These are phyloP conservation scores for Tylopilus cervinicoccineus DNA, from an alignment of 768 basidiomycete genomes.

Conservation along the genomic window DNA sequence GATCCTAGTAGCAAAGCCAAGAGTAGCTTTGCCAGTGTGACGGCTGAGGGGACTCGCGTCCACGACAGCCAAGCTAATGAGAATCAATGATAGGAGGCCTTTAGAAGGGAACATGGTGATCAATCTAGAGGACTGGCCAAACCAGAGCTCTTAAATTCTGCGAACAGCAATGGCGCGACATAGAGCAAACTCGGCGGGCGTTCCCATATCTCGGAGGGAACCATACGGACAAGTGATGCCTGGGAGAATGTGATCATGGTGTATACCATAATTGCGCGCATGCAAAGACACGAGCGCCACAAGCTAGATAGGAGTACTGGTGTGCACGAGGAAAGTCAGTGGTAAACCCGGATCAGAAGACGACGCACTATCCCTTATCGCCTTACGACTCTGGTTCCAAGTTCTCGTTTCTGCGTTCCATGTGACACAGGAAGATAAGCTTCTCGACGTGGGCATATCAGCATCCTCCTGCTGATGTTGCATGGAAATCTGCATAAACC, in stretches of 20 bases:
- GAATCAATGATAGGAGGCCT: conserved; percentile 11
- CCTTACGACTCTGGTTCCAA: neutral
- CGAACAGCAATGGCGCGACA: neutral
- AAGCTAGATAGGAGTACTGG: neutral
- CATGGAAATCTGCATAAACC: too few relatives aligned
- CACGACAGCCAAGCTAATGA: conserved; percentile 12
- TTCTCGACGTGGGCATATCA: too few relatives aligned
- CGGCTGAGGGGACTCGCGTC: conserved; percentile 14
- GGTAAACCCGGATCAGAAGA: conserved; percentile 1
- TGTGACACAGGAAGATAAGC: neutral
- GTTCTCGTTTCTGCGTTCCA: neutral
- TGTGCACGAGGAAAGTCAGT: neutral
- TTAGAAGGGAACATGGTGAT: conserved; percentile 15
- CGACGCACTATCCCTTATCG: neutral
- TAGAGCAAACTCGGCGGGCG: neutral
- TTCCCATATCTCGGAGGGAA: neutral
- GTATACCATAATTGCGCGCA: too few relatives aligned
- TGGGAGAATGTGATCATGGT: neutral
- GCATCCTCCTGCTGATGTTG: too few relatives aligned
- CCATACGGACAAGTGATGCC: neutral
- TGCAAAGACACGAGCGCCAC: too few relatives aligned
- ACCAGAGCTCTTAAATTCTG: conserved; percentile 1
- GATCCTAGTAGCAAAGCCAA: conserved; percentile 15
- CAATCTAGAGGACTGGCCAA: neutral
- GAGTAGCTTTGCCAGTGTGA: conserved; percentile 9